Percentiles rank a stretch among this genome's conserved stretches.
phyloP scores from a whole-genome alignment of 2,329 filamentous ascomycete genomes.

The Apiospora marii region DNA sequence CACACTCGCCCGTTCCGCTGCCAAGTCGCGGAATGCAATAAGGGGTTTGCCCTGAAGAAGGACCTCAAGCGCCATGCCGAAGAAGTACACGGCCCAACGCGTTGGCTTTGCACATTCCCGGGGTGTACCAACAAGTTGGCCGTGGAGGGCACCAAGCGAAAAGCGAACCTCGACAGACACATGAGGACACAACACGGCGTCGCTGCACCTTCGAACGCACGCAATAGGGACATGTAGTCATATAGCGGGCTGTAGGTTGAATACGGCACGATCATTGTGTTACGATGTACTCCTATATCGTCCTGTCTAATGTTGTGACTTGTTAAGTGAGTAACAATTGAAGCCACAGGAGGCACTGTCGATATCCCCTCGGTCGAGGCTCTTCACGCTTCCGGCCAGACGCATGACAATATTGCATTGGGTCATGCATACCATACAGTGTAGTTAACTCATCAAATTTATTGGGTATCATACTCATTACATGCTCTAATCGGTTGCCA shows the following conservation, averaged over 20 bases:
- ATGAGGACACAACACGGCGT: neutral
- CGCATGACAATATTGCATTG: neutral
- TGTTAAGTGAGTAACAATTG: too few species aligned
- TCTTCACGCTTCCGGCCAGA: neutral
- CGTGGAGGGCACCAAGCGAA: neutral
- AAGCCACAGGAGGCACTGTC: too few species aligned
- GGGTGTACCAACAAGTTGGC: neutral
- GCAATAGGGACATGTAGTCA: neutral
- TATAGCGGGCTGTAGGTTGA: neutral
- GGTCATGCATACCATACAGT: neutral
- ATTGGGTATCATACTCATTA: constrained; percentile 21
- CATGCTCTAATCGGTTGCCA: neutral
- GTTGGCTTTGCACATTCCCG: neutral
- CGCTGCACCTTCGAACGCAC: neutral
- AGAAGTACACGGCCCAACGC: neutral
- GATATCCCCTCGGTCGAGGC: too few species aligned
- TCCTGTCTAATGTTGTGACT: too few species aligned
- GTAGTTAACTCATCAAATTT: neutral
- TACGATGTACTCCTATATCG: neutral
- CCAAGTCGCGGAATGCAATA: neutral
- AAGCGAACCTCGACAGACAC: constrained; percentile 9
- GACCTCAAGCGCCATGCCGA: neutral
- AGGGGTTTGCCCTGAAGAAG: neutral
- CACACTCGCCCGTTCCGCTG: neutral
- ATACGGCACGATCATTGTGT: neutral